A percentile compares a stretch with the other conserved stretches of the same genome.
These are phyloP conservation scores for Byssothecium circinans DNA, from an alignment of 2,329 filamentous ascomycete genomes.

Conservation along the genomic window DNA sequence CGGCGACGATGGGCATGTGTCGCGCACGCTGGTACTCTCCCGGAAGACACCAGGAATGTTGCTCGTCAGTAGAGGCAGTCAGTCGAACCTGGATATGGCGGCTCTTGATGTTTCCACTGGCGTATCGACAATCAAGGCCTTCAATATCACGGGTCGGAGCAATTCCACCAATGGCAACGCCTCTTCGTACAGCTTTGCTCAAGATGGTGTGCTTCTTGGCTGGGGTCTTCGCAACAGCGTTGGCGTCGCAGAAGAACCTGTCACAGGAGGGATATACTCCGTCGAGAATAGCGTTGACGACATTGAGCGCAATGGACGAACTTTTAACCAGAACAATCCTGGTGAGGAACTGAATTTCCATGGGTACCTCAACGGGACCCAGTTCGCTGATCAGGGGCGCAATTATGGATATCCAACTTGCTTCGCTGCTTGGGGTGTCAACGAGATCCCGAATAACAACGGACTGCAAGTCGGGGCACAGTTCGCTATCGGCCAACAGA, in stretches of 20 bases:
- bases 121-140: constrained; percentile 68
- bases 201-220: constrained; percentile 54
- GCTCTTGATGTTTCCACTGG: constrained; percentile 58
- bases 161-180: constrained; percentile 39
- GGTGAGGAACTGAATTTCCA: constrained; percentile 75
- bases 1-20: constrained; percentile 59
- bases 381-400: constrained; percentile 44
- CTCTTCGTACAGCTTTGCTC: constrained; percentile 53
- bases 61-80: constrained; percentile 67
- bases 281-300: constrained; percentile 74
- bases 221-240: constrained; percentile 76
- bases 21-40: constrained; percentile 68
- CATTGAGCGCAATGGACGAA: constrained; percentile 58
- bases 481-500: constrained; percentile 52
- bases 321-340: constrained; percentile 69
- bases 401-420: constrained; percentile 75
- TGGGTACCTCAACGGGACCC: constrained; percentile 60
- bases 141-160: constrained; percentile 49
- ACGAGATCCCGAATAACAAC: constrained; percentile 51
- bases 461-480: constrained; percentile 51
- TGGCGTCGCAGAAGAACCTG: constrained; percentile 66
- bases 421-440: constrained; percentile 65
- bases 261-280: constrained; percentile 53
- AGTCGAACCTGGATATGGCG: constrained; percentile 61
- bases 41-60: constrained; percentile 58